A percentile compares a stretch with the other conserved stretches of the same genome.
Conservation (phyloP, 495 filamentous ascomycete species). For the Tuber microsphaerosporum region DNA sequence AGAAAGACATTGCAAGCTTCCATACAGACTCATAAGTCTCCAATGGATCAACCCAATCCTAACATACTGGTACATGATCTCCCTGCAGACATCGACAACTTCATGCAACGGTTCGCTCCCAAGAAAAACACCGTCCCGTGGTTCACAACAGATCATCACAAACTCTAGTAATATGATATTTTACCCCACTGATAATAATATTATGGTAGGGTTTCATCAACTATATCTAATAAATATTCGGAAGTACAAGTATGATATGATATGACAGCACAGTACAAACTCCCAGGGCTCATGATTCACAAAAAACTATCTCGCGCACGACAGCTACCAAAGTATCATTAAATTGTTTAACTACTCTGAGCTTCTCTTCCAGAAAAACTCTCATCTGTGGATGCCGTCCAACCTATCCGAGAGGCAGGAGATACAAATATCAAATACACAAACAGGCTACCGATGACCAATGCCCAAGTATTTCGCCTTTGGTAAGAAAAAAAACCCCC, state of each 20-base stretch:
- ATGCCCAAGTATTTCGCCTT: slow-evolving; percentile 1
- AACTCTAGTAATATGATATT: not conserved
- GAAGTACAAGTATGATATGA: not conserved
- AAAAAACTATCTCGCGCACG: not conserved
- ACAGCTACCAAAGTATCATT: not conserved
- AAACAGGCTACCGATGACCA: not conserved
- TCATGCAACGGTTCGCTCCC: not conserved
- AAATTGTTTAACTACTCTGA: slow-evolving; percentile 1
- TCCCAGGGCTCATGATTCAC: not conserved
- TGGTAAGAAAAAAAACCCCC: not conserved
- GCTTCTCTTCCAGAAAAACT: not conserved
- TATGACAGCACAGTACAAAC: not conserved
- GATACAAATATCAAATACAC: not conserved
- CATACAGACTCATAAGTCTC: not conserved
- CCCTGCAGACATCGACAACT: slow-evolving; percentile 2
- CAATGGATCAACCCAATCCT: not conserved
- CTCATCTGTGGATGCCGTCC: not conserved
- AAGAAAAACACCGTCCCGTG: not conserved
- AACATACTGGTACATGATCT: not conserved
- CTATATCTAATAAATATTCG: not conserved
- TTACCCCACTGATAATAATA: not conserved
- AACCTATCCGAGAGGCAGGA: not conserved
- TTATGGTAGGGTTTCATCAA: not conserved
- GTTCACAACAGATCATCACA: not conserved
- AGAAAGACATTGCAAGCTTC: not conserved